Evolutionary conservation across 2,329 filamentous ascomycete genomes (phyloP).

Genomic region (Alternaria tenuissima): DNA sequence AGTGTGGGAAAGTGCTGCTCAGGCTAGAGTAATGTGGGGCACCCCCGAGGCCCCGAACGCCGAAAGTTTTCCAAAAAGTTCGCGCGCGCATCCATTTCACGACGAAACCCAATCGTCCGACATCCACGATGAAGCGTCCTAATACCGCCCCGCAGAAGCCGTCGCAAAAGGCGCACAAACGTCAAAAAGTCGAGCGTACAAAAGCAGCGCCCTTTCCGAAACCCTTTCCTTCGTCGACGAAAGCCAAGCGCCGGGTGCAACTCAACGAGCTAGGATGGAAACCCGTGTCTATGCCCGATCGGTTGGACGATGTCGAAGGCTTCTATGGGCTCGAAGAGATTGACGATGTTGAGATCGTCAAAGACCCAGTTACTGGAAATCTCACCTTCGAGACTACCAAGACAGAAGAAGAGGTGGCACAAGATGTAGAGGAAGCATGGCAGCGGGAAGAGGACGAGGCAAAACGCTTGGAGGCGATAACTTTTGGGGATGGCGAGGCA

Average conservation of each 20-base stretch:
- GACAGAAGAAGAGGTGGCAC: conserved; percentile 35
- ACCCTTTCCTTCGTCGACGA: conserved; percentile 19
- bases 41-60: conserved; percentile 28
- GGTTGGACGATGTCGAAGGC: conserved; percentile 87
- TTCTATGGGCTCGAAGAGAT: conserved; percentile 94
- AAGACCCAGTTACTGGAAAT: conserved; percentile 60
- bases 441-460: conserved; percentile 33
- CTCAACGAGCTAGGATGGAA: conserved; percentile 68
- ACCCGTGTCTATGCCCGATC: conserved; percentile 73
- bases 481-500: conserved; percentile 20
- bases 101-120: conserved; percentile 6
- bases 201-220: conserved; percentile 23
- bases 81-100: conserved; percentile 7
- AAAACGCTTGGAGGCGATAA: conserved; percentile 31
- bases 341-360: conserved; percentile 86
- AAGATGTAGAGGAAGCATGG: conserved; percentile 32
- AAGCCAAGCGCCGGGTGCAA: conserved; percentile 44
- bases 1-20: conserved; percentile 36
- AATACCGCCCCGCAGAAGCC: conserved; percentile 51
- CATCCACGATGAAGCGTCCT: conserved; percentile 47
- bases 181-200: conserved; percentile 48
- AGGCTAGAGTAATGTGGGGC: conserved; percentile 24
- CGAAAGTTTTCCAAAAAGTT: conserved; percentile 34
- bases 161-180: conserved; percentile 53
- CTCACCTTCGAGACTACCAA: conserved; percentile 52